Evolutionary conservation across 2,329 filamentous ascomycete genomes (phyloP).

Genomic region (Pochonia chlamydosporia): DNA sequence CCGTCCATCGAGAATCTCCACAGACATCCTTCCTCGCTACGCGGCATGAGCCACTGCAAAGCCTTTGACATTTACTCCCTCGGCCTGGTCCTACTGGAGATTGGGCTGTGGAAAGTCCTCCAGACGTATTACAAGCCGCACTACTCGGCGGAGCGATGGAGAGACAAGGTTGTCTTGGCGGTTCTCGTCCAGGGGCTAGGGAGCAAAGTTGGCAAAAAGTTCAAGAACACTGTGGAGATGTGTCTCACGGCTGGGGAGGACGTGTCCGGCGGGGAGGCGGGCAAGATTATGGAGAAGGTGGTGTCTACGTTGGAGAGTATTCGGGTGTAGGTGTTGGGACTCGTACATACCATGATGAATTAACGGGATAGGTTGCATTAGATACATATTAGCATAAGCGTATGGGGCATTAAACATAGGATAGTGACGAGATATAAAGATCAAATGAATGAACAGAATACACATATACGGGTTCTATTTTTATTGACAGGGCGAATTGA

Average conservation of each 20-base stretch:
- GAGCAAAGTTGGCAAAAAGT: conserved; percentile 34
- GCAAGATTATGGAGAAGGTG: conserved; percentile 35
- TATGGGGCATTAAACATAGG: too few species aligned
- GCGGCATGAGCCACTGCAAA: conserved; percentile 38
- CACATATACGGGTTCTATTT: too few species aligned
- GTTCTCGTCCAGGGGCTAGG: conserved; percentile 34
- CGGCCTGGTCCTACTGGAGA: conserved; percentile 44
- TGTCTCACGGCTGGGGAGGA: conserved; percentile 32
- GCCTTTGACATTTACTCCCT: conserved; percentile 48
- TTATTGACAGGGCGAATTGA: too few species aligned
- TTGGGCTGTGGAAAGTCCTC: conserved; percentile 41
- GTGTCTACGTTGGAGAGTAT: conserved; percentile 35
- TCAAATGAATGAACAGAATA: too few species aligned
- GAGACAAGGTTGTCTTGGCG: conserved; percentile 34
- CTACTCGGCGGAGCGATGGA: conserved; percentile 35
- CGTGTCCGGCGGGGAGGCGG: conserved; percentile 29
- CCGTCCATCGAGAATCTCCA: conserved; percentile 39
- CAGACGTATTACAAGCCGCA: conserved; percentile 34
- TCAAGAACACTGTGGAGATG: conserved; percentile 34
- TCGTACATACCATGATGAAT: too few species aligned
- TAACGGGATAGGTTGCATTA: too few species aligned
- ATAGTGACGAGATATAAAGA: too few species aligned
- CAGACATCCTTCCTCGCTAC: conserved; percentile 37
- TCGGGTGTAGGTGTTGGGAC: too few species aligned
- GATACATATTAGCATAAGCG: too few species aligned